Percentiles rank a stretch among this genome's conserved stretches.
Evolutionary conservation across 2,329 filamentous ascomycete genomes (phyloP).

Genomic region (Neodidymelliopsis sp.): DNA sequence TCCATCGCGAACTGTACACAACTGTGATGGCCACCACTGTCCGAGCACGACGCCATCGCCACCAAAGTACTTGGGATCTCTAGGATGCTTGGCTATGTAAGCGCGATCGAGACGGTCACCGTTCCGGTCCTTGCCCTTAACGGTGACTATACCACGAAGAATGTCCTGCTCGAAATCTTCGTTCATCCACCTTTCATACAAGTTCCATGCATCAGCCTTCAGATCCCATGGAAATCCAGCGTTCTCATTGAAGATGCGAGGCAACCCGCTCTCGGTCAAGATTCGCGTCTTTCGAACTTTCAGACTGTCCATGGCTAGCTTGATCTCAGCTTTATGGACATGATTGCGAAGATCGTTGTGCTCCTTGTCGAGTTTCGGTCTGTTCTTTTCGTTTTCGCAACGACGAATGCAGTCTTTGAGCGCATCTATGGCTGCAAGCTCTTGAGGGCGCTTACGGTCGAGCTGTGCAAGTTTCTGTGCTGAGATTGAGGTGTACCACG

Average conservation of each 20-base stretch:
- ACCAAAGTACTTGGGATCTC: constrained; percentile 37
- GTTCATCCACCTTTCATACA: constrained; percentile 56
- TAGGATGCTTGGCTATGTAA: constrained; percentile 27
- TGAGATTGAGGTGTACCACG: constrained; percentile 26
- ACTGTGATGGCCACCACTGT: constrained; percentile 64
- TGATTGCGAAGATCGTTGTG: constrained; percentile 46
- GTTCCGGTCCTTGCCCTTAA: constrained; percentile 28
- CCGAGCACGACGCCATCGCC: constrained; percentile 54
- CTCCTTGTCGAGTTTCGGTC: constrained; percentile 10
- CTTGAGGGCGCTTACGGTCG: constrained; percentile 23
- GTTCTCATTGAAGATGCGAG: constrained; percentile 49
- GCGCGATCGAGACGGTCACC: constrained; percentile 34
- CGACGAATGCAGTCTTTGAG: constrained; percentile 35
- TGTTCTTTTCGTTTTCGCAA: constrained; percentile 22
- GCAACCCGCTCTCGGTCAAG: constrained; percentile 50
- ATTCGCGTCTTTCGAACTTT: constrained; percentile 48
- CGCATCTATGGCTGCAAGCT: constrained; percentile 23
- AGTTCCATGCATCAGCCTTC: constrained; percentile 54
- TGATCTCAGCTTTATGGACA: constrained; percentile 52
- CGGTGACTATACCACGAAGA: constrained; percentile 53
- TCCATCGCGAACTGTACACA: constrained; percentile 60
- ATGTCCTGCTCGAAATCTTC: constrained; percentile 55
- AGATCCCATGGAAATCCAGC: constrained; percentile 56
- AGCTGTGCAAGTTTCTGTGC: constrained; percentile 5
- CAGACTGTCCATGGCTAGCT: constrained; percentile 36